Conservation (phyloP, 306 rosid species). For the Dalbergia cultrata region DNA sequence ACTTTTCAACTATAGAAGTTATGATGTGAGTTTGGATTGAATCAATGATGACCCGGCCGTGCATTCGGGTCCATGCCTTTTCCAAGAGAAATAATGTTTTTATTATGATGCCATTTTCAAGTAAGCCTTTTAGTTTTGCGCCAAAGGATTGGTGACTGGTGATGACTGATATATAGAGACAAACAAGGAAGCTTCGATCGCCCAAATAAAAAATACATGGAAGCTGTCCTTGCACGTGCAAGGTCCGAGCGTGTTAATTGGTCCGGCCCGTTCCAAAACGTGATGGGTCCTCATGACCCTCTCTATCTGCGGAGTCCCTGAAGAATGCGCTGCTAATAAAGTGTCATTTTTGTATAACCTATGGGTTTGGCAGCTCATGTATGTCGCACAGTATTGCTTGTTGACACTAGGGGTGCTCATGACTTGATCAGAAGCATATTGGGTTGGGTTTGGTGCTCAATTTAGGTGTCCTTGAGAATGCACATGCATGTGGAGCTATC, state of each 20-base stretch:
- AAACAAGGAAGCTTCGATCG: conserved; percentile 15
- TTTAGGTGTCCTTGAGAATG: too few relatives aligned
- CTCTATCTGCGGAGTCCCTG: too few relatives aligned
- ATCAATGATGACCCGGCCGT: conserved; percentile 8
- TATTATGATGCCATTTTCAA: not conserved
- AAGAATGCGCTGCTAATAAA: too few relatives aligned
- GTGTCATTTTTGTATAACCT: too few relatives aligned
- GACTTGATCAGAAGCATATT: too few relatives aligned
- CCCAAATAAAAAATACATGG: too few relatives aligned
- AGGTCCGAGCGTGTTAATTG: conserved; percentile 35
- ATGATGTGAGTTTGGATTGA: conserved; percentile 41
- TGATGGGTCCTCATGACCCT: not conserved
- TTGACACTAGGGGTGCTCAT: too few relatives aligned
- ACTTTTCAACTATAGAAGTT: not conserved
- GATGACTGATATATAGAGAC: conserved; percentile 18
- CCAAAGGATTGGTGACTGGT: not conserved
- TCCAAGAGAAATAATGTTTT: too few relatives aligned
- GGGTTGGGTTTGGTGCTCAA: too few relatives aligned
- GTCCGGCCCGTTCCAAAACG: not conserved
- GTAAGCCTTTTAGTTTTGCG: not conserved
- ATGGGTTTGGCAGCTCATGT: too few relatives aligned
- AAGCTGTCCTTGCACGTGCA: conserved; percentile 36
- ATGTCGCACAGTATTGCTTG: too few relatives aligned
- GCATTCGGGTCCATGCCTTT: conserved; percentile 19
- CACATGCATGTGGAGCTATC: too few relatives aligned